Base-by-base conservation (phyloP, 2,329 filamentous ascomycete species). In the Zymoseptoria ardabiliae region DNA sequence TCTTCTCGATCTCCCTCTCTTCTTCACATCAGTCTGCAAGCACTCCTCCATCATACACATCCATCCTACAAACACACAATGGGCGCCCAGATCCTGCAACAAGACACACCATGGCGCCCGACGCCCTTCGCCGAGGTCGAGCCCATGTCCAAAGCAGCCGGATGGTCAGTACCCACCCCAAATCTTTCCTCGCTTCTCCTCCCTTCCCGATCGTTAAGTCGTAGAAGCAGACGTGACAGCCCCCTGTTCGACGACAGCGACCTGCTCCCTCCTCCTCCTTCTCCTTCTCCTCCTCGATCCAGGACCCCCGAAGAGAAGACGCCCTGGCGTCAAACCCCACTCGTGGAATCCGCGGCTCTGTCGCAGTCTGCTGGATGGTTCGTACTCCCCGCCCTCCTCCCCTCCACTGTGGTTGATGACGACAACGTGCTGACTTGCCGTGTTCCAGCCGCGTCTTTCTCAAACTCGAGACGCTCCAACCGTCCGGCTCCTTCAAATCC, bases 401-500 rank as follows among this genome's bases (percentile, higher is more conserved):
- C 2, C 8, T 28, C 25, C 25, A 28, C 25, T 25, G 23, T 25
- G 23, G 8, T 25, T 7, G 23, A 25, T 25, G 23, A 25, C 23
- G 23, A 6, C 25, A 28, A 28, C 8, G 25, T 9, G 20, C 51
- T 25, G 20, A 28, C 28, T 9, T 1, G n/a, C 13, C 48, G 4
- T 9, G 25, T 30, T 53, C 30, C 72, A 80, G 89, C 78, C 86
- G 88, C 76, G 84, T 95, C 73, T 90, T 89, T 73, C 85, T 95
- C 69, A 95, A 95, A 74, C 83, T 94, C 63, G 90, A 95, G 68
- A 90, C 89, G 71, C 82, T 91, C 57, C 91, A 96, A 70, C 91
- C 90, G 4, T 88, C 87, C 21, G 89, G 89, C 63, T 92, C 89
- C 48, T 96, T 95, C 84, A 94, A 95, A 74, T 92, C 89, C 61